Evolutionary conservation across 371 early-diverging fungal species (phyloP).

Genomic region (Lichtheimia corymbifera): DNA sequence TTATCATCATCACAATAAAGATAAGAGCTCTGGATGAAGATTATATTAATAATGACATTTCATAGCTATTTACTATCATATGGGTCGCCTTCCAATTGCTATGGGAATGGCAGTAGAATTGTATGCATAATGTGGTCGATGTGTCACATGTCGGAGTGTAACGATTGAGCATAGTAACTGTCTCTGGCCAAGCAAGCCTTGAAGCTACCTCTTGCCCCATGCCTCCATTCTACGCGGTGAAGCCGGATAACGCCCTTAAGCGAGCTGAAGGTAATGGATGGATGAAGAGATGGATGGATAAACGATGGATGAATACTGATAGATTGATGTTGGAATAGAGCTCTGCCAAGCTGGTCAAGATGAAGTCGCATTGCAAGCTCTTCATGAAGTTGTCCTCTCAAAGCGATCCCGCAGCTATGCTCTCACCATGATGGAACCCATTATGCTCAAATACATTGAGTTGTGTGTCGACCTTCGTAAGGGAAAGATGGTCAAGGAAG

Average conservation of each 20-base stretch:
- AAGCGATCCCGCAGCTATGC: slow-evolving; percentile 85
- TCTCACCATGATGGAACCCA: slow-evolving; percentile 83
- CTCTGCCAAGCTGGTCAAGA: slow-evolving; percentile 90
- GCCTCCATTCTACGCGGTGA: slow-evolving; percentile 52
- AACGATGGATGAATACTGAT: slow-evolving; percentile 6
- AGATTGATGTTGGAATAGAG: slow-evolving; percentile 55
- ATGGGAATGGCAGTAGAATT: too few relatives aligned
- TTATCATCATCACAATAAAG: too few relatives aligned
- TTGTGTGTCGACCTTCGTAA: slow-evolving; percentile 86
- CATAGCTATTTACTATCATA: too few relatives aligned
- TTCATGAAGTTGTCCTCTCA: slow-evolving; percentile 89
- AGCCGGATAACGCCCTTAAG: slow-evolving; percentile 52
- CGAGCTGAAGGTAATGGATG: slow-evolving; percentile 49
- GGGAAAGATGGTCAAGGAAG: slow-evolving; percentile 94
- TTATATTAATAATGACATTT: too few relatives aligned
- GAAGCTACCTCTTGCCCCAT: slow-evolving; percentile 9
- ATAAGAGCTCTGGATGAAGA: too few relatives aligned
- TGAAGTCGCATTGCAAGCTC: slow-evolving; percentile 82
- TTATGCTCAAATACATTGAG: slow-evolving; percentile 91
- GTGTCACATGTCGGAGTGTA: too few relatives aligned
- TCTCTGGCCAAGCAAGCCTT: too few relatives aligned
- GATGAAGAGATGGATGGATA: slow-evolving; percentile 26
- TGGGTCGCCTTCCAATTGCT: too few relatives aligned
- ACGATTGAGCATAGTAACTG: too few relatives aligned
- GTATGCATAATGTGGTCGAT: too few relatives aligned